phyloP scores from a whole-genome alignment of 148 eudicot species.

The Fagopyrum tataricum region DNA sequence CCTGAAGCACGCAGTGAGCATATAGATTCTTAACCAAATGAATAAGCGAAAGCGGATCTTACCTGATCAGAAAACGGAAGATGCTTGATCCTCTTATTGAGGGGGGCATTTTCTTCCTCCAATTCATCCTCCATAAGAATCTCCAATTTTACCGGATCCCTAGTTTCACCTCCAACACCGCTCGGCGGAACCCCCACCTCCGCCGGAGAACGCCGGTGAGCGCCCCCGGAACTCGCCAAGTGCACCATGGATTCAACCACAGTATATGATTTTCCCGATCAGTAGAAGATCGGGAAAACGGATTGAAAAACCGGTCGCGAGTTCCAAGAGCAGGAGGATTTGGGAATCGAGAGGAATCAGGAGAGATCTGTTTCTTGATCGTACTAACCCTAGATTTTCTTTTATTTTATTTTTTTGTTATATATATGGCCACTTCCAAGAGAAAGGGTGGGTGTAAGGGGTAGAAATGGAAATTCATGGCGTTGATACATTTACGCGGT shows the following conservation, averaged over 20 bases:
- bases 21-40: not conserved
- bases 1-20: not conserved
- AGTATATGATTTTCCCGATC: not conserved
- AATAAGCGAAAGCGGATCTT: not conserved
- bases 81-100: conserved; percentile 33
- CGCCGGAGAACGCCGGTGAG: conserved; percentile 14
- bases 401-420: too few species aligned
- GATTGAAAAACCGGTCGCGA: not conserved
- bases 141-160: conserved; percentile 33
- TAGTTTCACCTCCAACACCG: not conserved
- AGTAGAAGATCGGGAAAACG: not conserved
- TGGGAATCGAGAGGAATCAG: not conserved
- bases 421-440: not conserved
- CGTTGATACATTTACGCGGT: not conserved
- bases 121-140: conserved; percentile 28
- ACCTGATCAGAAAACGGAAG: conserved; percentile 28
- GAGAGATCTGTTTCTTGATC: not conserved
- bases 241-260: conserved; percentile 23
- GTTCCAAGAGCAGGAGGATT: not conserved
- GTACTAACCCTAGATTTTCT: not conserved
- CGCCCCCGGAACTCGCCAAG: conserved; percentile 24
- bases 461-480: not conserved
- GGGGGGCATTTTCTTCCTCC: conserved; percentile 35
- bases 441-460: not conserved
- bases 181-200: not conserved